Base-by-base conservation (phyloP, 306 rosid genomes). In the Cyclanthera cordifolia region DNA sequence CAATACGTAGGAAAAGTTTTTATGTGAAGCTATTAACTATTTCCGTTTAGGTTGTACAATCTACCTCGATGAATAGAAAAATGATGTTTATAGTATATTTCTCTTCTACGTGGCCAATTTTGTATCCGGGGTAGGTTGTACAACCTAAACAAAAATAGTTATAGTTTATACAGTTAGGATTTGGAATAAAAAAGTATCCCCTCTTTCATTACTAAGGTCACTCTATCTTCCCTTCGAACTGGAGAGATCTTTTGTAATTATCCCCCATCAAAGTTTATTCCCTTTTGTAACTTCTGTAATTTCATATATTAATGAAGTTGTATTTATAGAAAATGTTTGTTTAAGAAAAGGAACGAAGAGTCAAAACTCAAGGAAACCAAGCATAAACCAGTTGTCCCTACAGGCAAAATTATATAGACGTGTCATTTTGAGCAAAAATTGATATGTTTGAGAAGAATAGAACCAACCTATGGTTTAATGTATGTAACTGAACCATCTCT, bases 401-500 rank as follows among this genome's bases (percentile, higher is more conserved):
- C 12, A 41, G 48, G 24, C 30, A 63, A 63, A 63, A 20, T 5
- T 11, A 39, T 24, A 63, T 34, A 17, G 3, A 20, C 0, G 39
- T 12, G 52, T 37, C 52, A 12, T 37, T 61, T 43, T 37, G 9
- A 61, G 28, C 68, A 4, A 41, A 41, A 20, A 19, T 41, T 41
- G 69, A 19, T 5, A 15, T 3, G 32, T 41, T 63, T 63, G 52
- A 63, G 69, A 63, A 63, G 51, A 63, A 63, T 12, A 63, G 52
- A 63, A 63, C 51, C 50, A 55, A 25, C 9, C 61, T 24, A 55
- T 4, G 17, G 34, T 55, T 55, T 25, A 55, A 32, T 32, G 37
- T 32, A 55, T 12, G 61, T 21, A 55, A 14, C 34, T 55, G 13
- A 13, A 25, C 34, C 12, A 21, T 53, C 58, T 21, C 17, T 55